These are phyloP conservation scores for Silybum marianum DNA, from an alignment of 129 eudicot species.

Conservation along the genomic window DNA sequence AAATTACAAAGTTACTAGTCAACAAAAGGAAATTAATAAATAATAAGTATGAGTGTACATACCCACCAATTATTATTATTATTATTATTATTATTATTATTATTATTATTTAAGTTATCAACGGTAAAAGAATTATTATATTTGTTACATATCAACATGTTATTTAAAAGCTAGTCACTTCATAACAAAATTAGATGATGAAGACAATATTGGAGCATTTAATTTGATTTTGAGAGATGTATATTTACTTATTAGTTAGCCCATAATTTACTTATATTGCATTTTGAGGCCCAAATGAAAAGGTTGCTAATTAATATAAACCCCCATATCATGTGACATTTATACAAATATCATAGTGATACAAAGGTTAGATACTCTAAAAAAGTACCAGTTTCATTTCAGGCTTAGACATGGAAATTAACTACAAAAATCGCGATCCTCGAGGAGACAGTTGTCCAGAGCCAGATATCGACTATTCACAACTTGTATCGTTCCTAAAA, in stretches of 20 bases:
- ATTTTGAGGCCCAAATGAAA: neutral
- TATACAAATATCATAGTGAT: neutral
- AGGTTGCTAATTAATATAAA: neutral
- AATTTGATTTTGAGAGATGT: neutral
- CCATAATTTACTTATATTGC: neutral
- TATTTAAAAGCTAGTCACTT: too few relatives aligned
- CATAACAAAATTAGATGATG: too few relatives aligned
- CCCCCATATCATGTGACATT: neutral
- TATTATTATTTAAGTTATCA: too few relatives aligned
- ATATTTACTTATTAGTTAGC: neutral
- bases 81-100: too few relatives aligned
- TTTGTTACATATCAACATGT: too few relatives aligned
- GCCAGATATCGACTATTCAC: neutral
- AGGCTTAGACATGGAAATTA: neutral
- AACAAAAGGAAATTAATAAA: too few relatives aligned
- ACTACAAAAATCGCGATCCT: neutral
- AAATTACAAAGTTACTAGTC: too few relatives aligned
- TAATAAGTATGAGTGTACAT: too few relatives aligned
- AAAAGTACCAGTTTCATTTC: neutral
- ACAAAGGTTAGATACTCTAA: neutral
- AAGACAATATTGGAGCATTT: neutral
- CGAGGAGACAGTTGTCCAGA: neutral
- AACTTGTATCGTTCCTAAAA: neutral
- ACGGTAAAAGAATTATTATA: too few relatives aligned
- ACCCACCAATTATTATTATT: too few relatives aligned